These are phyloP conservation scores for Sporothrix globosa DNA, from an alignment of 2,329 filamentous ascomycete genomes.

Conservation along the genomic window DNA sequence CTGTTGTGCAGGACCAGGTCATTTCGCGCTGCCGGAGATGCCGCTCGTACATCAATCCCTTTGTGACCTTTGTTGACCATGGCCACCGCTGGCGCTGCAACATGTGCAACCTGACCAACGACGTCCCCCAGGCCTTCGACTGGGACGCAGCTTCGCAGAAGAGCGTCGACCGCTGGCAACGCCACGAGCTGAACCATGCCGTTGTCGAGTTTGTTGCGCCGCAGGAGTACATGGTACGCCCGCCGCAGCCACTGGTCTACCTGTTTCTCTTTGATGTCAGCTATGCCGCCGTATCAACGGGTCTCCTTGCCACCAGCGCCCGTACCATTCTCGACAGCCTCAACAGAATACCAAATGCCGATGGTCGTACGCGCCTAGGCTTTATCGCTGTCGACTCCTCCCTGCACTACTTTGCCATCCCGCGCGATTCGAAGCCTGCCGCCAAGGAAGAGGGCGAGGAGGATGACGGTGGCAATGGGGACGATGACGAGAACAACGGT, in stretches of 20 bases:
- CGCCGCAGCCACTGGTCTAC: conserved; percentile 92
- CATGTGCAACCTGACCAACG: conserved; percentile 98
- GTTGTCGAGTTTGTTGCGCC: conserved; percentile 97
- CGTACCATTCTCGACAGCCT: conserved; percentile 93
- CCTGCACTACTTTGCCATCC: conserved; percentile 94
- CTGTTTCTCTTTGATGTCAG: conserved; percentile 95
- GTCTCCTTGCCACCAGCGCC: conserved; percentile 87
- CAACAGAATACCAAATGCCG: conserved; percentile 96
- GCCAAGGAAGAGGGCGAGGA: conserved; percentile 42
- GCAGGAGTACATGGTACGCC: conserved; percentile 99
- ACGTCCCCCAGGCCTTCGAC: conserved; percentile 98
- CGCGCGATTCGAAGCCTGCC: conserved; percentile 44
- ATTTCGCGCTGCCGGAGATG: conserved; percentile 96
- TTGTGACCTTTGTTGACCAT: conserved; percentile 93
- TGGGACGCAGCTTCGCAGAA: conserved; percentile 95
- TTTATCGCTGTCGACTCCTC: conserved; percentile 96
- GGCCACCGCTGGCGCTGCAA: conserved; percentile 99
- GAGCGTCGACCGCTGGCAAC: conserved; percentile 87
- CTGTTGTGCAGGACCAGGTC: conserved; percentile 92
- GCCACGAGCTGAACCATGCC: conserved; percentile 91
- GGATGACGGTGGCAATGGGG: conserved; percentile 41
- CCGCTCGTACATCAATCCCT: conserved; percentile 96
- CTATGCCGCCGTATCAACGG: conserved; percentile 85
- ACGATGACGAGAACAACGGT: conserved; percentile 68
- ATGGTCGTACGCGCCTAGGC: conserved; percentile 85